These are phyloP conservation scores for Serendipita sp. DNA, from an alignment of 1,284 basidiomycete genomes.

Conservation along the genomic window DNA sequence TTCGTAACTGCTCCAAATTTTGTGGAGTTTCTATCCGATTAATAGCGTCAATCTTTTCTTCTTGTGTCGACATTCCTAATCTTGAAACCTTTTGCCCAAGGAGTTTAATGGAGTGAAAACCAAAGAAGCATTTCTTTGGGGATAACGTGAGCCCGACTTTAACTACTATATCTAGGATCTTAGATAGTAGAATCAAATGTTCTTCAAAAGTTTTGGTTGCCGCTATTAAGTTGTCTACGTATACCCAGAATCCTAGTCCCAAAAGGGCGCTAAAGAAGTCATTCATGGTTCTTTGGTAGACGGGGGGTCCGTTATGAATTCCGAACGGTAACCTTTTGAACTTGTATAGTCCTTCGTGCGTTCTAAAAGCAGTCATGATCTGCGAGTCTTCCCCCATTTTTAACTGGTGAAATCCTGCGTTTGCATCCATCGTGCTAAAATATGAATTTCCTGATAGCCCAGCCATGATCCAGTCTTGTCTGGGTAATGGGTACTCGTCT, in stretches of 20 bases:
- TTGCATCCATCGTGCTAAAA: slow-evolving; percentile 25
- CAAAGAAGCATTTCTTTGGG: slow-evolving; percentile 24
- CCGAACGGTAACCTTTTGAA: slow-evolving; percentile 31
- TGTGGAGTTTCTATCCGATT: slow-evolving; percentile 16
- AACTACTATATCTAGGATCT: slow-evolving; percentile 20
- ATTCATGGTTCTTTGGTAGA: slow-evolving; percentile 30
- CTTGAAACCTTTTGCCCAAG: slow-evolving; percentile 25
- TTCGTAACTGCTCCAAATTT: slow-evolving; percentile 18
- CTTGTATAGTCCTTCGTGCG: slow-evolving; percentile 27
- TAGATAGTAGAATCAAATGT: slow-evolving; percentile 22
- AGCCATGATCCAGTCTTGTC: slow-evolving; percentile 25
- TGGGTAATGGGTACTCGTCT: slow-evolving; percentile 29
- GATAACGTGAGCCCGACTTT: slow-evolving; percentile 23
- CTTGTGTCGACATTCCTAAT: slow-evolving; percentile 21
- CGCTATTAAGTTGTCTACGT: slow-evolving; percentile 27
- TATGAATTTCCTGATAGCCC: slow-evolving; percentile 22
- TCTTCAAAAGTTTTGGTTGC: slow-evolving; percentile 23
- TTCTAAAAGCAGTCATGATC: slow-evolving; percentile 27
- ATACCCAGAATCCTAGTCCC: slow-evolving; percentile 28
- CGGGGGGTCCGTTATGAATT: slow-evolving; percentile 25
- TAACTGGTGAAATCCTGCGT: slow-evolving; percentile 29
- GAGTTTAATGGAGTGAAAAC: slow-evolving; percentile 22
- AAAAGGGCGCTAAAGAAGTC: slow-evolving; percentile 24
- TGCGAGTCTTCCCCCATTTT: slow-evolving; percentile 19
- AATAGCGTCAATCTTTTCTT: slow-evolving; percentile 22